These are phyloP conservation scores for Aspergillus niger DNA, from an alignment of 2,329 filamentous ascomycete species.

Conservation along the genomic window DNA sequence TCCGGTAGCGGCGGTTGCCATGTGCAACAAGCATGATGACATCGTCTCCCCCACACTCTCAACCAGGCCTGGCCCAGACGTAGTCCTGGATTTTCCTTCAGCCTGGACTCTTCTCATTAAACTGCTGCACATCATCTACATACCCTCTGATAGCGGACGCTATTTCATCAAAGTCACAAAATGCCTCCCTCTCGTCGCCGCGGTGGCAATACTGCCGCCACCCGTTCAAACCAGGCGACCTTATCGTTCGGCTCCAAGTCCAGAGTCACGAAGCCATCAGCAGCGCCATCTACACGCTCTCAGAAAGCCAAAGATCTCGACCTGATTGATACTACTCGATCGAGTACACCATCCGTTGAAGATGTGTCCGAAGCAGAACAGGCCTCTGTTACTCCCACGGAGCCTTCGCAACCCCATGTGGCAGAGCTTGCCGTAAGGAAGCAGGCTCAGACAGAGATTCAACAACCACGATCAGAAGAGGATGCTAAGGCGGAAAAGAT, in stretches of 20 bases:
- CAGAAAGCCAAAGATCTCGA: slow-evolving; percentile 38
- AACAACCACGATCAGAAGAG: slow-evolving; percentile 36
- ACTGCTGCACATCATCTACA: background rate
- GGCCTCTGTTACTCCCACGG: slow-evolving; percentile 25
- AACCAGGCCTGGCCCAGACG: slow-evolving; percentile 6
- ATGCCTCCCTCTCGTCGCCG: slow-evolving; percentile 49
- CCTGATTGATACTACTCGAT: slow-evolving; percentile 38
- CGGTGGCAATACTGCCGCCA: slow-evolving; percentile 37
- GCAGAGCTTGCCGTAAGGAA: slow-evolving; percentile 44
- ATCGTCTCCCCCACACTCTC: slow-evolving; percentile 19
- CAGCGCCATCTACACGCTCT: slow-evolving; percentile 31
- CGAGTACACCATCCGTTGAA: slow-evolving; percentile 27
- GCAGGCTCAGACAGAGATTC: slow-evolving; percentile 51
- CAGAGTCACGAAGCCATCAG: slow-evolving; percentile 60
- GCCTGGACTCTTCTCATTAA: background rate
- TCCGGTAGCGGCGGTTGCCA: slow-evolving; percentile 5
- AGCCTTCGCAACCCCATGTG: slow-evolving; percentile 33
- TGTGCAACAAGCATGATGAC: slow-evolving; percentile 24
- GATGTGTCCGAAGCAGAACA: slow-evolving; percentile 31
- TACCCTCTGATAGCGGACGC: background rate
- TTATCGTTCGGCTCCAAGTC: slow-evolving; percentile 62
- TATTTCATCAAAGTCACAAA: background rate
- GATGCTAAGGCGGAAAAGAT: slow-evolving; percentile 61
- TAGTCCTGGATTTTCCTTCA: slow-evolving; percentile 5
- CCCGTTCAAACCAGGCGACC: slow-evolving; percentile 56